A percentile compares a stretch with the other conserved stretches of the same genome.
phyloP scores from a whole-genome alignment of 2,329 filamentous ascomycete genomes.

The Penicillium sp. region DNA sequence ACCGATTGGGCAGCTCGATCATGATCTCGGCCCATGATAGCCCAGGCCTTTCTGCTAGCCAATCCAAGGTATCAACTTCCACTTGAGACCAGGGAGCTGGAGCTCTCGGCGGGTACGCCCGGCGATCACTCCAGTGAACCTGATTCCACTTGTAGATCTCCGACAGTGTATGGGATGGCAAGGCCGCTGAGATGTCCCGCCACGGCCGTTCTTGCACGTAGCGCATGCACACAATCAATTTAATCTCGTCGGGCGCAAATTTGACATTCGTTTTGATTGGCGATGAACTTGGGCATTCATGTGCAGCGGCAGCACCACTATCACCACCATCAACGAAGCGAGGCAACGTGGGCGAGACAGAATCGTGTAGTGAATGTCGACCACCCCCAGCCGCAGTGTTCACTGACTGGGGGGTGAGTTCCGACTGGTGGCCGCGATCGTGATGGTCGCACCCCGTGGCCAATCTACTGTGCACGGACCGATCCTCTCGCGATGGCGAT shows the following conservation, averaged over 20 bases:
- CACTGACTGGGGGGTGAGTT: not conserved
- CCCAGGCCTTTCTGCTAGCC: conserved; percentile 22
- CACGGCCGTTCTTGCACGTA: conserved; percentile 23
- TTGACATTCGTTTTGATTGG: conserved; percentile 14
- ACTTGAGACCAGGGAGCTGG: conserved; percentile 26
- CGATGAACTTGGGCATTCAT: conserved; percentile 6
- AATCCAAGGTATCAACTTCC: conserved; percentile 23
- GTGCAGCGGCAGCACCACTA: not conserved
- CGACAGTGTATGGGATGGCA: conserved; percentile 21
- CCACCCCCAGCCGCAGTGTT: conserved; percentile 1
- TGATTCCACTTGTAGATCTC: conserved; percentile 24
- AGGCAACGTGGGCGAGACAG: conserved; percentile 1
- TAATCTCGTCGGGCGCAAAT: conserved; percentile 30
- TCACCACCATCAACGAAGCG: too few species aligned
- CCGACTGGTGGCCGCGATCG: not conserved
- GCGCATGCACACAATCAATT: conserved; percentile 27
- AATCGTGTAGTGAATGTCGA: conserved; percentile 1
- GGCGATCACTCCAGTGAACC: conserved; percentile 26
- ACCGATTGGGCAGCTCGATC: conserved; percentile 23
- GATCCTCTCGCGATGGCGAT: not conserved
- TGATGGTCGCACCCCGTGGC: conserved; percentile 3
- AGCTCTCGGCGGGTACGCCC: conserved; percentile 20
- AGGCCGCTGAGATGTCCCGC: conserved; percentile 25
- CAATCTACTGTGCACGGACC: conserved; percentile 4
- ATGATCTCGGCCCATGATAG: conserved; percentile 29